Base-by-base conservation (phyloP, 345 rosid species). In the Hibiscus mutabilis region DNA sequence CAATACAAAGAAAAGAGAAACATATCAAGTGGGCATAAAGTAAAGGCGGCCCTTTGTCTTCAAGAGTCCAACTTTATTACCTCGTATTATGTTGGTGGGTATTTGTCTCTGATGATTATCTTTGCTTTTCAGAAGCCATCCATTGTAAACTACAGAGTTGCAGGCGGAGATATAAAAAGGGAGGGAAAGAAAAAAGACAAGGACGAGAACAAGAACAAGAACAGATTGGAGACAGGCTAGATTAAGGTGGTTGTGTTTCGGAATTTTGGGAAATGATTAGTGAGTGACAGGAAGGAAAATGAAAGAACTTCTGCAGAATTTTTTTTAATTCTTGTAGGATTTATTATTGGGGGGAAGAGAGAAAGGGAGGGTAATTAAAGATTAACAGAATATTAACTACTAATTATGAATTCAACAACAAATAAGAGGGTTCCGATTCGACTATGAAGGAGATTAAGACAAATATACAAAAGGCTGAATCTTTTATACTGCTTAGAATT, bases 41-140 rank as follows among this genome's bases (percentile, higher is more conserved):
- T 31, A 31, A 31, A 31, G 35, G 35, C 35, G 4, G 5, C 18
- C 24, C 12, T 52, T 18, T 18, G 24, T 53, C 58, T 53, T 11
- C 58, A 8, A 53, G 19, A 51, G 56, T 15, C 19, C 56, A 15
- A 51, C 8, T 5, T 51, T 51, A 5, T 51, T 65, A 65, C 69
- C 69, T 65, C 33, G 24, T 61, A 51, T 51, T 6, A 44, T 44
- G 14, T 13, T 10, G 49, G 42, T 8, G 66, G 66, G 19, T 33
- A 7, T 31, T 10, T 35, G 51, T n/a, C 18, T 40, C 40, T 40
- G 68, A 19, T 40, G 51, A 40, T 13, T 40, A 21, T 3, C 24
- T 53, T 58, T 74, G 19, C 65, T 33, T 56, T 69, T 16, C 44
- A 27, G 76, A 76, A 76, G 69, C 77, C 70, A 66, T 70, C 76